Percentiles rank a stretch among this genome's conserved stretches.
Conservation (phyloP, 768 basidiomycete species). For the Steccherinum ochraceum region DNA sequence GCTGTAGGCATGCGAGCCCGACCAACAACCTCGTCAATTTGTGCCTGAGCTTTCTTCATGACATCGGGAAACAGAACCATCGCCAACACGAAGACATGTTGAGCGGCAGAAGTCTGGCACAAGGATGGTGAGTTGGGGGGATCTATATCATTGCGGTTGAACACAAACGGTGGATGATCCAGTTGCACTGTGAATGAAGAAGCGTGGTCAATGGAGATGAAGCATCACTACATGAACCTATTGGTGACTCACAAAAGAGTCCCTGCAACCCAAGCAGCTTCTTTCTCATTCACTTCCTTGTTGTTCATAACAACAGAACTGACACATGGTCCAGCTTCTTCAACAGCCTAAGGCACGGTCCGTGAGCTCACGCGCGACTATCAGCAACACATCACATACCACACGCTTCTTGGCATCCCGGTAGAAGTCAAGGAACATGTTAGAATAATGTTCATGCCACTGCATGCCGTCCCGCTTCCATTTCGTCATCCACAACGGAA, state of each 20-base stretch:
- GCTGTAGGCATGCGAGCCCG: constrained; percentile 48
- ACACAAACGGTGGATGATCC: background rate
- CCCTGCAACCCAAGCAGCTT: constrained; percentile 20
- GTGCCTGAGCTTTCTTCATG: constrained; percentile 50
- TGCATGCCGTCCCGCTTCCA: background rate
- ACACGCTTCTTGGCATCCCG: background rate
- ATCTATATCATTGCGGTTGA: background rate
- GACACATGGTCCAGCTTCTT: background rate
- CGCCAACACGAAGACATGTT: constrained; percentile 44
- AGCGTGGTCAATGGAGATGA: background rate
- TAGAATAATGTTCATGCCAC: background rate
- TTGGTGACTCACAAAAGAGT: background rate
- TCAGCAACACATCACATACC: background rate
- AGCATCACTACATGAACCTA: background rate
- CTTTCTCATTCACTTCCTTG: constrained; percentile 44
- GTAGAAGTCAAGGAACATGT: background rate
- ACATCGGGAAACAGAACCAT: constrained; percentile 53
- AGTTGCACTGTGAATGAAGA: background rate
- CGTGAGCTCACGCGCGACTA: background rate
- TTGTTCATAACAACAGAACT: constrained; percentile 30
- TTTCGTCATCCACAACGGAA: background rate
- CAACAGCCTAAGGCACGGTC: background rate
- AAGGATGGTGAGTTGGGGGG: background rate
- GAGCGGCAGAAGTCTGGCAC: background rate
- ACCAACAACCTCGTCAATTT: constrained; percentile 55